Base-by-base conservation (phyloP, 2,329 filamentous ascomycete genomes). In the Lasiodiplodia theobromae region DNA sequence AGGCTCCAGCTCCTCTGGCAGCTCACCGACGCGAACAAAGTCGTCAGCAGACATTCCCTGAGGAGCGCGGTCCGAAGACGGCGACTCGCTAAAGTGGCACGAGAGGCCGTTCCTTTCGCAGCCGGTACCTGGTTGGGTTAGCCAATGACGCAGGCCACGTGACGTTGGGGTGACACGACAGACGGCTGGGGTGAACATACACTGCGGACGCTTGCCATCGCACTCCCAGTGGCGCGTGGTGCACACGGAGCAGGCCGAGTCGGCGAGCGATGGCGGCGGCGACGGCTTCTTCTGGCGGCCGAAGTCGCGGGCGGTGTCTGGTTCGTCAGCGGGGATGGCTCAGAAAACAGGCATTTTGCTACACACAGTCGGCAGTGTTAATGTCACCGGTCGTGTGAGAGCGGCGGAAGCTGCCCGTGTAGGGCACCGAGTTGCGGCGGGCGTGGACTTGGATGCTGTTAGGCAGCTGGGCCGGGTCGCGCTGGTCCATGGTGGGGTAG, bases 191-290 rank as follows among this genome's bases (percentile, higher is more conserved):
- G 18, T n/a, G 34, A 37, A 60, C 65, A 10, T 52, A 67, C 65
- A 67, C 44, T 51, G 54, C 53, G 65, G 65, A 23, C 56, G 54
- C 53, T 60, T 51, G 56, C 54, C 65, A 44, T 67, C 65, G 65
- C 65, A 67, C 54, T 58, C 54, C 40, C 25, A 37, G 14, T 60
- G 65, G 44, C 56, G 54, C n/a, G 54, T 67, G 53, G 65, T 58
- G 65, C 65, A 67, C 14, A 67, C 44, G 4, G 65, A 67, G 47
- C 65, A 67, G 34, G 65, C 65, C 54, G 65, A 67, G 65, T 67
- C 65, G 56, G 65, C 65, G 16, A 67, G 53, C 54, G 65, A 67
- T 16, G 65, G 53, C 16, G 65, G 65, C 65, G 65, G 65, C 40
- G 65, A 67, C 38, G 65, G 65, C 54, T 64, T 64, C 31, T 52